Evolutionary conservation across 257 asterid species (phyloP).

Genomic region (Phtheirospermum japonicum): DNA sequence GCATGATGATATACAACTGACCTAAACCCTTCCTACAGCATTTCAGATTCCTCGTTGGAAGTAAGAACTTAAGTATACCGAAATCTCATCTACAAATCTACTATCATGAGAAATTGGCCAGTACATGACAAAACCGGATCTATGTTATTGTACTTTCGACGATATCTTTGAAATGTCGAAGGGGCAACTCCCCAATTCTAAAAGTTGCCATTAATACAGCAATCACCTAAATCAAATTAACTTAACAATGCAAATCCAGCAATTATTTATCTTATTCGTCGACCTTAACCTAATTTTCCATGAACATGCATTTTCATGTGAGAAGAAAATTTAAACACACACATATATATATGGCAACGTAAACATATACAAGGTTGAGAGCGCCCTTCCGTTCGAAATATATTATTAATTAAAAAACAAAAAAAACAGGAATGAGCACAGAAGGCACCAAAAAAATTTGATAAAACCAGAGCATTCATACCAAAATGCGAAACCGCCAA

Average conservation of each 20-base stretch:
- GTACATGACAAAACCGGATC: not conserved
- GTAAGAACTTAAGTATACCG: not conserved
- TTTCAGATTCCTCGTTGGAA: not conserved
- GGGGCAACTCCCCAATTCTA: not conserved
- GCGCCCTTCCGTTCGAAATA: not conserved
- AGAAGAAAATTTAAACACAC: not conserved
- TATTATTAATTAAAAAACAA: not conserved
- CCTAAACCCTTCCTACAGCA: constrained; percentile 11
- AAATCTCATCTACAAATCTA: not conserved
- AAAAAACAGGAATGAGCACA: constrained; percentile 11
- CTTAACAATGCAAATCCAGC: not conserved
- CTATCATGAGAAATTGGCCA: not conserved
- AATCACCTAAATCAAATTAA: constrained; percentile 1
- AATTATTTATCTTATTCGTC: constrained; percentile 17
- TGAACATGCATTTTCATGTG: constrained; percentile 8
- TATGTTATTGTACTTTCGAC: too few relatives aligned
- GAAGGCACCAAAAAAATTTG: constrained; percentile 1
- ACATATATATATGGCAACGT: not conserved
- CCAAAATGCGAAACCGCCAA: constrained; percentile 21
- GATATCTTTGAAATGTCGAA: too few relatives aligned
- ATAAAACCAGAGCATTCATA: constrained; percentile 15
- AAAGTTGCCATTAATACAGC: not conserved
- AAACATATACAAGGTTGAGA: not conserved
- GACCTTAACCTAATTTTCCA: not conserved
- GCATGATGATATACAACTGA: not conserved